Percentiles rank a stretch among this genome's conserved stretches.
These are phyloP conservation scores for Penicillium vulpinum DNA, from an alignment of 2,329 filamentous ascomycete species.

Conservation along the genomic window DNA sequence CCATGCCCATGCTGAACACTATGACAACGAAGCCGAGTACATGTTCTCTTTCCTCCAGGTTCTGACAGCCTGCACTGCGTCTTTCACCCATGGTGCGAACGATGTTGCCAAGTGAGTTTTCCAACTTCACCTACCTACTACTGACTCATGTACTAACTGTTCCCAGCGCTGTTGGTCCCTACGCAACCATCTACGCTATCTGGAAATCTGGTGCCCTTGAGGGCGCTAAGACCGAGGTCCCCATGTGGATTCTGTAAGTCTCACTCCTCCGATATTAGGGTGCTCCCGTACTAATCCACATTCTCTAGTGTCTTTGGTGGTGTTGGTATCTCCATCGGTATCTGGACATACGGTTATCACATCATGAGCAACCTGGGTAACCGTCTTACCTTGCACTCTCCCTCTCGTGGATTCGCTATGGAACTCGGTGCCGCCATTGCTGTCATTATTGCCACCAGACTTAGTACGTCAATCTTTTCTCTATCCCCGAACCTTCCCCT, in stretches of 20 bases:
- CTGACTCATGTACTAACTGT: background rate
- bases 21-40: background rate
- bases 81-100: slow-evolving; percentile 44
- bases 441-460: slow-evolving; percentile 36
- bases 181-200: slow-evolving; percentile 30
- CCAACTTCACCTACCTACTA: background rate
- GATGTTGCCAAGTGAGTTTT: slow-evolving; percentile 41
- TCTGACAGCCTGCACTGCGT: background rate
- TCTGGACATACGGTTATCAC: slow-evolving; percentile 47
- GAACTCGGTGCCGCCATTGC: slow-evolving; percentile 47
- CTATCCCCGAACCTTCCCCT: background rate
- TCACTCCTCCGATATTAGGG: too few relatives aligned
- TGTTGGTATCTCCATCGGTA: slow-evolving; percentile 43
- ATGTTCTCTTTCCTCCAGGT: background rate
- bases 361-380: slow-evolving; percentile 46
- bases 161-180: slow-evolving; percentile 40
- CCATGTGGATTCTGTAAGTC: slow-evolving; percentile 14
- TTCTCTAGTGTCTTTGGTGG: slow-evolving; percentile 44
- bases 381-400: slow-evolving; percentile 45
- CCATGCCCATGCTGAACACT: background rate
- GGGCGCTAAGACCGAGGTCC: slow-evolving; percentile 34
- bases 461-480: slow-evolving; percentile 25
- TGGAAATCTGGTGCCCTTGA: slow-evolving; percentile 38
- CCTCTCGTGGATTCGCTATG: slow-evolving; percentile 33
- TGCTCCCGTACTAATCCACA: background rate